Base-by-base conservation (phyloP, 495 filamentous ascomycete species). In the Chlorociboria aeruginascens region DNA sequence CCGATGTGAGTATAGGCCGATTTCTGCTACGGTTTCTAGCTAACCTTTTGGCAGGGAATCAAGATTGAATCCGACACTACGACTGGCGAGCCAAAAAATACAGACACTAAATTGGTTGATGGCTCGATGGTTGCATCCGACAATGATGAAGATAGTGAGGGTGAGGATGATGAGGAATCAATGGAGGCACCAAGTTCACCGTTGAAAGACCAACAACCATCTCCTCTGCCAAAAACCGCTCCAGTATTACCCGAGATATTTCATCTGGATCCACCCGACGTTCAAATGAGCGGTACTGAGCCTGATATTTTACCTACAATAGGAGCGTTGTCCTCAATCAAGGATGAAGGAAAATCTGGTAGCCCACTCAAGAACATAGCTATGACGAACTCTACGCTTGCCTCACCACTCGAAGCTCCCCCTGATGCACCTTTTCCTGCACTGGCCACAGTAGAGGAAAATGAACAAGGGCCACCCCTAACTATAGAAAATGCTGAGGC, bases 111-210 rank as follows among this genome's bases (percentile, higher is more conserved):
- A 76, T 58, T 30, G 65, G 56, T 45, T 49, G 63, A 43, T 62
- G 66, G 48, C 59, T 68, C 50, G 61, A 71, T 42, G 61, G 62
- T 48, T 63, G 69, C 42, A 68, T 74, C 68, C 59, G 76, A 74
- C 32, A 70, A 77, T 32, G 75, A 69, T 17, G 79, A 76, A 33
- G 61, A 70, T 45, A 62, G 69, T 7, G 69, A 76, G 0, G 81
- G 83, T 61, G 74, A 25, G 20, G 20, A 66, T 56, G 71, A 70
- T 28, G 55, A 76, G 63, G 62, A 61, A 1, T 55, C 56, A 11
- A 25, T 50, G n/a, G 65, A 67, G 30, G 64, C 62, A n/a, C 68
- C 68, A 11, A 62, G 32, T n/a, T 56, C 54, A 9, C 53, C 57
- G 3, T 49, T 53, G 1, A 56, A 56, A 43, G 29, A 38, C 1